Base-by-base conservation (phyloP, 1,284 basidiomycete species). In the Rhodotorula sp. region DNA sequence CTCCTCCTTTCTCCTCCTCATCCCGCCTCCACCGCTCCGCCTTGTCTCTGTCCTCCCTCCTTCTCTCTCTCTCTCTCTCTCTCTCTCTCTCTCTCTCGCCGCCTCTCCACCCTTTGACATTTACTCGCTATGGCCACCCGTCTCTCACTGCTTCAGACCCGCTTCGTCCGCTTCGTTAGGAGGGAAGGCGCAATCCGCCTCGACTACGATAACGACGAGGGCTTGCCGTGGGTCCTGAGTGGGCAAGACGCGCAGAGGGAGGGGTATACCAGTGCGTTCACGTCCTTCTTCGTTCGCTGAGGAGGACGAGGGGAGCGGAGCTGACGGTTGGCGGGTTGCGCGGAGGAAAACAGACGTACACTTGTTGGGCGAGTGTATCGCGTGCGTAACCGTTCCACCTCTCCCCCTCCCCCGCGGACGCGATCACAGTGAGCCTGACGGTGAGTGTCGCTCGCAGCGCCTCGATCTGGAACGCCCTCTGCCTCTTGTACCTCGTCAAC, bases 401-500 rank as follows among this genome's bases (percentile, higher is more conserved):
- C n/a, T 22, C 27, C 5, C 10, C 10, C 27, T 27, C 1, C n/a
- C n/a, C n/a, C n/a, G n/a, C n/a, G n/a, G n/a, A n/a, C n/a, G n/a
- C n/a, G n/a, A n/a, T n/a, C n/a, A n/a, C n/a, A n/a, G n/a, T n/a
- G n/a, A n/a, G n/a, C n/a, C n/a, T n/a, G n/a, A n/a, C n/a, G n/a
- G n/a, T n/a, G n/a, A n/a, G n/a, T n/a, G n/a, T n/a, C n/a, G n/a
- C n/a, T n/a, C 19, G 46, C 58, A 59, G 58, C 36, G 59, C 51
- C 36, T 39, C 54, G 1, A 9, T 49, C 10, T 63, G 54, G 54
- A 63, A 63, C 62, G 47, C 54, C 46, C 17, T 20, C 19, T 63
- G 54, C 54, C 34, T 56, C 47, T 17, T 15, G 30, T 63, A 63
- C 62, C 54, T 63, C 62, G 2, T 49, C 19, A 15, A 27, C 46